phyloP scores from a whole-genome alignment of 1,139 yeast genomes.

The Protomyces arabidopsidicola region DNA sequence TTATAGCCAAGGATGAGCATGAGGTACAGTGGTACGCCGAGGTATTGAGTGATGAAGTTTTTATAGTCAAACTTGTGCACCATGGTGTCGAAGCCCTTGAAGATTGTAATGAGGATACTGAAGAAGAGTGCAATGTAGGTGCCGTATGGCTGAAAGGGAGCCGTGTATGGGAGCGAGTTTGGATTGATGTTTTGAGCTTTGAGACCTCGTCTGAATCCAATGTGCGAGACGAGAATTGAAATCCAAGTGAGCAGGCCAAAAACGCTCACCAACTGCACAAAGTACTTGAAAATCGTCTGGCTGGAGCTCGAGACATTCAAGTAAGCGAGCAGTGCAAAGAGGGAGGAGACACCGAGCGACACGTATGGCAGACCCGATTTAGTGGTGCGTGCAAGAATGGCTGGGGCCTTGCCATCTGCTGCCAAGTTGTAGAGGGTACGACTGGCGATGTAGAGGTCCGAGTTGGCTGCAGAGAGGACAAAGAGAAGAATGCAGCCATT shows the following conservation, averaged over 20 bases:
- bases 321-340: constrained; percentile 63
- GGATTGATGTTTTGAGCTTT: constrained; percentile 58
- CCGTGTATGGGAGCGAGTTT: constrained; percentile 49
- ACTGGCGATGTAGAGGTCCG: constrained; percentile 72
- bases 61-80: constrained; percentile 52
- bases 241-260: constrained; percentile 70
- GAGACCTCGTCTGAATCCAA: constrained; percentile 60
- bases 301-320: constrained; percentile 60
- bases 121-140: constrained; percentile 53
- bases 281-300: constrained; percentile 69
- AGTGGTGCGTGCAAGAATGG: constrained; percentile 66
- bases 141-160: constrained; percentile 50
- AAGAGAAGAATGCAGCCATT: constrained; percentile 69
- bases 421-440: constrained; percentile 79
- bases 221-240: constrained; percentile 56
- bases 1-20: constrained; percentile 53
- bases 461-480: constrained; percentile 68
- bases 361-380: constrained; percentile 68
- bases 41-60: constrained; percentile 69
- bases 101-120: constrained; percentile 56
- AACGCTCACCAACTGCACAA: constrained; percentile 66
- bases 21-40: constrained; percentile 65
- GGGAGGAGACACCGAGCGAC: constrained; percentile 58
- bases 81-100: constrained; percentile 63
- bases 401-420: constrained; percentile 76